Evolutionary conservation across 257 asterid genomes (phyloP), one percentile per base, ranked within the genome.

Genomic region (Plantago major): DNA sequence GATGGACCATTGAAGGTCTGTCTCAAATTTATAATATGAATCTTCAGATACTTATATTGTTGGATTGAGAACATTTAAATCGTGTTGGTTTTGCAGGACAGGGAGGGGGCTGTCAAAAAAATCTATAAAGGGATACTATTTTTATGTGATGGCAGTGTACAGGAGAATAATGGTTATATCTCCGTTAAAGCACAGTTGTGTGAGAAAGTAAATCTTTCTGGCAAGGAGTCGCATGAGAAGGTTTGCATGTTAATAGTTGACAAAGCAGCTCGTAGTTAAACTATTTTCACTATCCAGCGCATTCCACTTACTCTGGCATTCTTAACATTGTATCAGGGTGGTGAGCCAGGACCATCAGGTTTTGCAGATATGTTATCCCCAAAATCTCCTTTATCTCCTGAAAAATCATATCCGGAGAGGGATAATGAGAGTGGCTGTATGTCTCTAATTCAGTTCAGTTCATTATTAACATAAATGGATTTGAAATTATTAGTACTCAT

Each of bases 1-100:
- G 94, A 85, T 46, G 97, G 99, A 66, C 88, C 97, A 60, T 57
- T 82, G 66, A 83, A 85, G 99, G 99, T 93, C 60, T 59, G 62
- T 2, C 45, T 11, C 47, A 49, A 71, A 53, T 69, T 71, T 66
- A 58, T 60, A 7, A 15, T 18, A 42, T 10, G 13, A 47, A 42
- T 42, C 61, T 68, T 67, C 52, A 61, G 42, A 15, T 51, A 55
- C 46, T 48, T 60, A 8, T 71, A 16, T 46, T 60, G n/a, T 42
- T 42, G 60, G 55, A 46, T 10, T 61, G 57, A 49, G 46, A 65
- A 69, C 63, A 53, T 55, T 63, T 54, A 53, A 51, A 73, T 63
- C 37, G 60, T 12, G 61, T 42, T n/a, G 42, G 0, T 33, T 18
- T 67, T 76, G 74, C 95, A 89, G 99, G 99, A 80, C 68, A 87